Base-by-base conservation (phyloP, 140 eudicot genomes). In the Cichorium intybus region DNA sequence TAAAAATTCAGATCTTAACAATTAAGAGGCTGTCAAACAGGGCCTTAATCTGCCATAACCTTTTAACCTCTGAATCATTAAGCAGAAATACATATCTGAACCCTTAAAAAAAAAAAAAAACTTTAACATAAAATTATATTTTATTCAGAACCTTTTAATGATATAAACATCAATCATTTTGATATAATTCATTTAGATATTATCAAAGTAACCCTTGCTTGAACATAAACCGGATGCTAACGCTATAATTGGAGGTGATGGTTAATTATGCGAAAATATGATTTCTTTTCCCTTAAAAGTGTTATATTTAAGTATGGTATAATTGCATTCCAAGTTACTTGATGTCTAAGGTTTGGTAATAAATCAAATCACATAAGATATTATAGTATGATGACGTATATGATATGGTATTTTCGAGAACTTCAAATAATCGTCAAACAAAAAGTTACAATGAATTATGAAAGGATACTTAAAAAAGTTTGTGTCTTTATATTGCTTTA, bases 261-360 rank as follows among this genome's bases (percentile, higher is more conserved):
- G 55, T 63, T 46, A 17, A 24, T 24, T 45, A 49, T 51, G 15
- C 6, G 18, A 52, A 7, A 46, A 28, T 12, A 24, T 28, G 11
- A 1, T 7, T n/a, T 8, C 15, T 6, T 8, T 10, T 64, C 7
- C 5, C 20, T 14, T 15, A 7, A 52, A 47, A 21, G 16, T 75
- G 73, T 79, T 54, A 64, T 55, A 27, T 22, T 56, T 45, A 83
- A 63, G 80, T 8, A 47, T 77, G 58, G 90, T 39, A 84, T 80
- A 60, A 74, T 84, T 84, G 80, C 58, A 83, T 64, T 74, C 46
- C 68, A 77, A 71, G 90, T 75, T 64, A 77, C 80, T 70, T 76
- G 54, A 73, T 62, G 55, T 26, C 35, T 57, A 75, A 72, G 85
- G 29, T 47, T 70, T 2, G 60, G 68, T 41, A 48, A 47, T 20